Conservation (phyloP, 169 alveolate genomes). For the Cryptosporidium sp. region DNA sequence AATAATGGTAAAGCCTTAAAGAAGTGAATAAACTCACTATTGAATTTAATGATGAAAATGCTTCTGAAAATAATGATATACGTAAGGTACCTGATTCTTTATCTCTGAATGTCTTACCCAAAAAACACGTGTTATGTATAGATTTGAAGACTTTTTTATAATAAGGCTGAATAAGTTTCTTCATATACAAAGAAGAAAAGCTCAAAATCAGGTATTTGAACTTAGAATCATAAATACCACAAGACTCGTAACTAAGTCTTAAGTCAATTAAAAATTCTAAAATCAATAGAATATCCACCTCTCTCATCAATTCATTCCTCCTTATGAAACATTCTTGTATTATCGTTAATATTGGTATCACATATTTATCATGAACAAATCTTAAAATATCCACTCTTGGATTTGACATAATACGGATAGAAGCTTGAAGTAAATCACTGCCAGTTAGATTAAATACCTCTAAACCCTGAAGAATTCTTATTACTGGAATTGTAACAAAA, state of each 20-base stretch:
- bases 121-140: constrained; percentile 30
- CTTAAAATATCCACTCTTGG: constrained; percentile 62
- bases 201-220: constrained; percentile 33
- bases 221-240: constrained; percentile 62
- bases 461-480: constrained; percentile 53
- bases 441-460: constrained; percentile 40
- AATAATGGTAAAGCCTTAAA: constrained; percentile 19
- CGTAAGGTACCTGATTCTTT: constrained; percentile 63
- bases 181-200: constrained; percentile 22
- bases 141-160: constrained; percentile 5
- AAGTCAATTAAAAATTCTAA: constrained; percentile 50
- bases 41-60: constrained; percentile 3
- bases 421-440: constrained; percentile 55
- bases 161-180: constrained; percentile 34
- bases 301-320: constrained; percentile 35
- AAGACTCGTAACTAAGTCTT: constrained; percentile 21
- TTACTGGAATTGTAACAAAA: constrained; percentile 34
- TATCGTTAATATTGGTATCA: constrained; percentile 27
- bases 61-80: constrained; percentile 29
- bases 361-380: constrained; percentile 42
- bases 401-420: constrained; percentile 4
- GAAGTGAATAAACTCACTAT: constrained; percentile 29
- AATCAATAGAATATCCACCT: constrained; percentile 15
- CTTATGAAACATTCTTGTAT: constrained; percentile 9
- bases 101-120: constrained; percentile 61